Percentiles rank a stretch among this genome's conserved stretches.
phyloP scores from a whole-genome alignment of 176 grass and related monocot species.

The Pontederia crassipes region DNA sequence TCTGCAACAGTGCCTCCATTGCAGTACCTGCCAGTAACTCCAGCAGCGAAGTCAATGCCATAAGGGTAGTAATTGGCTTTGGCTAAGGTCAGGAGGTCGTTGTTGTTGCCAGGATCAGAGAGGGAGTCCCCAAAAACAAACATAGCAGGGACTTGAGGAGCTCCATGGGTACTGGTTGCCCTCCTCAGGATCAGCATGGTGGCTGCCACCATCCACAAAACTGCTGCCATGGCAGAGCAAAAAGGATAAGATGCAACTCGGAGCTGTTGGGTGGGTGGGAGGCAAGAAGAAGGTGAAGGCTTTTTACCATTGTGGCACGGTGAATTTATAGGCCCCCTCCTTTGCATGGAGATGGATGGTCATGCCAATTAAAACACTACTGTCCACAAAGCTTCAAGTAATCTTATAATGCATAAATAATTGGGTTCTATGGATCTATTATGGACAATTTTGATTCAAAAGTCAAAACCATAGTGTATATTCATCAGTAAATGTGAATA shows the following conservation, averaged over 20 bases:
- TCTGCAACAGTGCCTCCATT: conserved; percentile 29
- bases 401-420: too few relatives aligned
- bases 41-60: conserved; percentile 29
- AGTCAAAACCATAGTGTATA: too few relatives aligned
- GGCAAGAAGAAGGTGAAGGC: not conserved
- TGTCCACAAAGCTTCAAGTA: too few relatives aligned
- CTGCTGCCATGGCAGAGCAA: not conserved
- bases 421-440: too few relatives aligned
- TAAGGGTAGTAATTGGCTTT: conserved; percentile 35
- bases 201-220: not conserved
- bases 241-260: too few relatives aligned
- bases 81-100: conserved; percentile 23
- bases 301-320: not conserved
- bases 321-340: too few relatives aligned
- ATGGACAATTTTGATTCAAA: too few relatives aligned
- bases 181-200: not conserved
- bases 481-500: too few relatives aligned
- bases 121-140: conserved; percentile 31
- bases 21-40: conserved; percentile 28
- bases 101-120: conserved; percentile 32
- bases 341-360: too few relatives aligned
- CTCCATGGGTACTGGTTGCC: not conserved
- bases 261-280: not conserved
- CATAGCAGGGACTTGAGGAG: conserved; percentile 20
- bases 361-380: too few relatives aligned